Base-by-base conservation (phyloP, 1,284 basidiomycete species). In the Singerocomus inundabilis region DNA sequence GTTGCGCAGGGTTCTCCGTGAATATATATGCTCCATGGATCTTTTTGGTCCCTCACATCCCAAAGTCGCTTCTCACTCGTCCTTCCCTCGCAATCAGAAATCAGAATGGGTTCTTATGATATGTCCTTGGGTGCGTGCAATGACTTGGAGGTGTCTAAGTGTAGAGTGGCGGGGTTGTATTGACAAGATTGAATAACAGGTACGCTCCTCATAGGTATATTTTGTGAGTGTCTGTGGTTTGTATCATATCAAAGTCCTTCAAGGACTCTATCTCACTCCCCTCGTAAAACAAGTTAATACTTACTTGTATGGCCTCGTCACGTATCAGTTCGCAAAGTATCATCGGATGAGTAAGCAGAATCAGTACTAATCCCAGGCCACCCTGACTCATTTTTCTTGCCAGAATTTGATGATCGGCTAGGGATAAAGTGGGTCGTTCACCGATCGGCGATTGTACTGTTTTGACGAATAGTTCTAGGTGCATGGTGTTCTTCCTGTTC, bases 301-400 rank as follows among this genome's bases (percentile, higher is more conserved):
- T n/a, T n/a, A n/a, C n/a, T n/a, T n/a, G 9, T 79, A 76, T 59
- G 77, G 78, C 2, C 64, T 79, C 26, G 77, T 77, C 53, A 70
- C 69, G 2, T 77, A 72, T 56, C 77, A 79, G 54, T 79, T 78
- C 49, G 67, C 70, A 13, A 59, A 63, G 1, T 79, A 79, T 52
- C 64, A 70, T 43, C 69, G 63, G 42, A 62, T 68, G 0, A 69
- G 77, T 77, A 49, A 51, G 77, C 64, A 41, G 6, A 11, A n/a
- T n/a, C 26, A 13, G 4, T 16, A n/a, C 16, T 13, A 0, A 21
- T 18, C 7, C n/a, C n/a, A 7, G 7, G 15, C 3, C 11, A 31
- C n/a, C 2, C 6, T 25, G 13, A 5, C 31, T 53, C 29, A 46
- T 10, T 13, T 4, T 7, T 7, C 1, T 10, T 3, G 16, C 7